These are phyloP conservation scores for Cryptococcus wingfieldii DNA, from an alignment of 1,284 basidiomycete genomes.

Conservation along the genomic window DNA sequence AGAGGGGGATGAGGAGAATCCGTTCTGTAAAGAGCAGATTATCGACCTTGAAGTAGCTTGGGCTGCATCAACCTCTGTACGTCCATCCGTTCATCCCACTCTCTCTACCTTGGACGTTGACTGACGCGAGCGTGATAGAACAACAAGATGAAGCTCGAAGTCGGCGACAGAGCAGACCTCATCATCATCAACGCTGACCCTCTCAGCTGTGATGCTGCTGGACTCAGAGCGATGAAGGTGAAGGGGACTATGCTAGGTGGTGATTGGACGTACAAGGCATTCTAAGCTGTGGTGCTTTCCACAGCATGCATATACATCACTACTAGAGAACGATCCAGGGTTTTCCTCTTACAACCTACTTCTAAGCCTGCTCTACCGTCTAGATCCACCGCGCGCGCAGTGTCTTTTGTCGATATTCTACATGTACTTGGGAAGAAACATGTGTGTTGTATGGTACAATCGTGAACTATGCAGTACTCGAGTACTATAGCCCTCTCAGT, in stretches of 20 bases:
- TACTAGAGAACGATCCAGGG: no score
- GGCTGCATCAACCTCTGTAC: constrained; percentile 18
- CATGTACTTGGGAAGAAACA: no score
- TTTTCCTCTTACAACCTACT: no score
- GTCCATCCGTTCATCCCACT: background rate
- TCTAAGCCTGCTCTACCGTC: no score
- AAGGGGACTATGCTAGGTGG: constrained; percentile 39
- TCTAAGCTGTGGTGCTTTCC: background rate
- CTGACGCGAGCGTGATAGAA: constrained; percentile 7
- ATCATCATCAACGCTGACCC: constrained; percentile 28
- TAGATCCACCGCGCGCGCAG: no score
- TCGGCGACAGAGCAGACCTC: constrained; percentile 34
- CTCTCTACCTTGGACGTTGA: background rate
- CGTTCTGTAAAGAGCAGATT: constrained; percentile 21
- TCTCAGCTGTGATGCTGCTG: constrained; percentile 21
- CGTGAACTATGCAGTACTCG: no score
- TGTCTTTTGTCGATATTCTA: no score
- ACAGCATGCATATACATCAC: no score
- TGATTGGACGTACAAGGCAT: constrained; percentile 25
- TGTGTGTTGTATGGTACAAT: no score
- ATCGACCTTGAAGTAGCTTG: constrained; percentile 24
- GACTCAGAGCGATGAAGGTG: constrained; percentile 28
- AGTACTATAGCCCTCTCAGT: no score
- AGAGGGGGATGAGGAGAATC: constrained; percentile 1
- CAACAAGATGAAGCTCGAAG: constrained; percentile 12